phyloP scores from a whole-genome alignment of 441 rosid species.

The Erodium texanum region DNA sequence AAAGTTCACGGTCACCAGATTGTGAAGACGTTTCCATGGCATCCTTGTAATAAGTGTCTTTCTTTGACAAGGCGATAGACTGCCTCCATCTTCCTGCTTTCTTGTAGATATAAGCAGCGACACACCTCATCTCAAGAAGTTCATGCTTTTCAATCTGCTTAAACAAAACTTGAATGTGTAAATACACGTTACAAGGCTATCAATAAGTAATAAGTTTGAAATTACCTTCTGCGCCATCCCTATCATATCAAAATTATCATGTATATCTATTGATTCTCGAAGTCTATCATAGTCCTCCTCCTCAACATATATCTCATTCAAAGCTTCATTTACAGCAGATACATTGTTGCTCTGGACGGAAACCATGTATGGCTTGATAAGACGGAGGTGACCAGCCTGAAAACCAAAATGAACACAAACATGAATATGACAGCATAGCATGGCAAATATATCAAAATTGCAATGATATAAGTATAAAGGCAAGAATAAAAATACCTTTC shows the following conservation, averaged over 20 bases:
- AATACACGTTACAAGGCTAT: too few relatives aligned
- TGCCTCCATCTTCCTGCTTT: slow-evolving; percentile 99
- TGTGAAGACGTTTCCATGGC: slow-evolving; percentile 99
- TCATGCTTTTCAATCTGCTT: slow-evolving; percentile 93
- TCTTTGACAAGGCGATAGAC: slow-evolving; percentile 94
- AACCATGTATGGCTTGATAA: slow-evolving; percentile 97
- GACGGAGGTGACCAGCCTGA: slow-evolving; percentile 94
- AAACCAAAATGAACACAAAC: slow-evolving; percentile 19
- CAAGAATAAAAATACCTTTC: slow-evolving; percentile 45
- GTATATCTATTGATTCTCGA: too few relatives aligned
- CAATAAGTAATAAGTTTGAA: too few relatives aligned
- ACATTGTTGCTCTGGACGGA: slow-evolving; percentile 27
- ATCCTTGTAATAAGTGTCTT: slow-evolving; percentile 84
- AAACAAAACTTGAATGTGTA: neutral
- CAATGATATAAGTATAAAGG: too few relatives aligned
- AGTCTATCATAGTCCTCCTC: too few relatives aligned
- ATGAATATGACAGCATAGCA: too few relatives aligned
- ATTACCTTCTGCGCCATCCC: too few relatives aligned
- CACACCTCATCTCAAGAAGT: slow-evolving; percentile 98
- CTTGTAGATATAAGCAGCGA: slow-evolving; percentile 96
- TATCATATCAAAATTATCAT: too few relatives aligned
- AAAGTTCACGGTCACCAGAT: slow-evolving; percentile 94
- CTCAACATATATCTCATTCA: slow-evolving; percentile 16
- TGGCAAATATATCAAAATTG: too few relatives aligned
- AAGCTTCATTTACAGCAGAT: slow-evolving; percentile 93